Conservation (phyloP, 257 asterid species). For the Solanum okadae region DNA sequence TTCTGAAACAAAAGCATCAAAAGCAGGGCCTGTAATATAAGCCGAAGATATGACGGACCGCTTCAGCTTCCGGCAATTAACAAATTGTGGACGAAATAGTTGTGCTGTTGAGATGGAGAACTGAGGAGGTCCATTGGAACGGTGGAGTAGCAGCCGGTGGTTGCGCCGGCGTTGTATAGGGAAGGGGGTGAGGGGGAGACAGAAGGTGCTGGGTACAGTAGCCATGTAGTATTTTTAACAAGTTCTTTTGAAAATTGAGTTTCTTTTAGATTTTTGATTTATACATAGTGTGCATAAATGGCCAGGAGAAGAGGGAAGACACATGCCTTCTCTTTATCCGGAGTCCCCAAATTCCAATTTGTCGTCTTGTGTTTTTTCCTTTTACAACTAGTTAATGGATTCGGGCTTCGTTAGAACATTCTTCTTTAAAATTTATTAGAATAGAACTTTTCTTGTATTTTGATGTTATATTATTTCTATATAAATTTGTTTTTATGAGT, state of each 20-base stretch:
- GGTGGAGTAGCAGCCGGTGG: not conserved
- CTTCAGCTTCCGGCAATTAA: slow-evolving; percentile 1
- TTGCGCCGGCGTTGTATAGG: not conserved
- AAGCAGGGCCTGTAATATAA: slow-evolving; percentile 71
- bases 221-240: not conserved
- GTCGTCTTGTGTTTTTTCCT: not conserved
- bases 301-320: not conserved
- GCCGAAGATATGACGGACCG: slow-evolving; percentile 24
- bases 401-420: no score
- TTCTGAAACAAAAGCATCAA: slow-evolving; percentile 61
- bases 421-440: no score
- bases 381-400: not conserved
- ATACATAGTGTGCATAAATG: not conserved
- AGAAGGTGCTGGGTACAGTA: not conserved
- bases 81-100: not conserved
- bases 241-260: not conserved
- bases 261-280: not conserved
- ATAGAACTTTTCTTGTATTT: no score
- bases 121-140: not conserved
- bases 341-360: not conserved
- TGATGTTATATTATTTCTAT: no score
- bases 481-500: no score
- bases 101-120: not conserved
- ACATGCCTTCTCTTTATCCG: not conserved
- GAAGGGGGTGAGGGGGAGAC: not conserved